These are phyloP conservation scores for Phyllosticta citriasiana DNA, from an alignment of 2,329 filamentous ascomycete genomes.

Conservation along the genomic window DNA sequence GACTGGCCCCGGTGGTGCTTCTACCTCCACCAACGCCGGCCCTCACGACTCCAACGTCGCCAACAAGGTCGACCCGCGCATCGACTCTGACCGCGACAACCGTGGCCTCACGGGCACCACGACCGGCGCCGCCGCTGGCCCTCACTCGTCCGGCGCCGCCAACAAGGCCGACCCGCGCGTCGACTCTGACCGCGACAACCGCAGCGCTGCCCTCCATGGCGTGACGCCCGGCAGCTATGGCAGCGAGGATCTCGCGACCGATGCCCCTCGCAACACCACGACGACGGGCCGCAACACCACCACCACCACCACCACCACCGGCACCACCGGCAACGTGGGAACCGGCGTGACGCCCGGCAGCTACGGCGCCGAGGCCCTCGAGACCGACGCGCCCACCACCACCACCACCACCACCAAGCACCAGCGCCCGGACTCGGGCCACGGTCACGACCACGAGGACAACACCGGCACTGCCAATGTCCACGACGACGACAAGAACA, in stretches of 20 bases:
- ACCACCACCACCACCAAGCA: neutral
- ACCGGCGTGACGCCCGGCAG: neutral
- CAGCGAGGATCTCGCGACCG: neutral
- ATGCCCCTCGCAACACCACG: neutral
- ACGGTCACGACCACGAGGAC: neutral
- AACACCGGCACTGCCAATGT: neutral
- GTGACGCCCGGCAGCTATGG: neutral
- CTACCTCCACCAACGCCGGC: slow-evolving; percentile 4
- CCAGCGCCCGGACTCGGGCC: neutral
- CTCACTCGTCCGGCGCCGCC: slow-evolving; percentile 1
- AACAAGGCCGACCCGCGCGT: slow-evolving; percentile 5
- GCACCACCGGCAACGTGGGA: neutral
- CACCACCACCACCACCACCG: neutral
- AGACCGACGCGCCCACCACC: neutral
- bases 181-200: slow-evolving; percentile 6
- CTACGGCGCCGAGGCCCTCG: neutral
- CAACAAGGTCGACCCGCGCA: slow-evolving; percentile 6
- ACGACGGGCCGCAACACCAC: neutral
- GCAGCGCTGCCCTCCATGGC: neutral
- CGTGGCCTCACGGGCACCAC: neutral
- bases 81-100: slow-evolving; percentile 7
- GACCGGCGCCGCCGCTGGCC: slow-evolving; percentile 1
- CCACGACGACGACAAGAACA: neutral
- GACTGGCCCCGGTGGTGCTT: neutral
- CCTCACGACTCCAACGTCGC: neutral